These are phyloP conservation scores for Hypoxylon sp. DNA, from an alignment of 2,329 filamentous ascomycete genomes.

Conservation along the genomic window DNA sequence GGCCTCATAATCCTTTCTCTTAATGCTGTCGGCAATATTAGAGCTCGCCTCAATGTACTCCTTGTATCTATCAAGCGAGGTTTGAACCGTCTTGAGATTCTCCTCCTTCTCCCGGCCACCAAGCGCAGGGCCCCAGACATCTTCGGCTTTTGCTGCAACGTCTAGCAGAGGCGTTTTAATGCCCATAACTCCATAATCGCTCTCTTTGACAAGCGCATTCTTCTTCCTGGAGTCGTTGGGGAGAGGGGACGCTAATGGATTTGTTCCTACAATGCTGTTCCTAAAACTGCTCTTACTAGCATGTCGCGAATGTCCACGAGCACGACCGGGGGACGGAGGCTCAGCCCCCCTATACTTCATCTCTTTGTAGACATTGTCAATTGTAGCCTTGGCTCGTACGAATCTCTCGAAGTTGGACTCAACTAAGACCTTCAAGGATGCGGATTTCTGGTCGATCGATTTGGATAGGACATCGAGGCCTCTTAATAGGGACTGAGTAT, in stretches of 20 bases:
- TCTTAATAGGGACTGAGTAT: slow-evolving; percentile 83
- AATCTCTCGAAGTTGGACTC: slow-evolving; percentile 99
- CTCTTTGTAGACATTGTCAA: slow-evolving; percentile 98
- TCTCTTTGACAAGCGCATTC: slow-evolving; percentile 92
- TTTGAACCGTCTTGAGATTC: slow-evolving; percentile 82
- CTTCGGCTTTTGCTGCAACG: slow-evolving; percentile 93
- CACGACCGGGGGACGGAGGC: slow-evolving; percentile 60
- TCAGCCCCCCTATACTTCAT: slow-evolving; percentile 84
- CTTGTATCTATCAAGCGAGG: slow-evolving; percentile 82
- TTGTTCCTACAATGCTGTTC: slow-evolving; percentile 64
- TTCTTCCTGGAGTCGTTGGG: slow-evolving; percentile 77
- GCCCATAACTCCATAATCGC: slow-evolving; percentile 88
- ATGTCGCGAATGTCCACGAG: slow-evolving; percentile 73
- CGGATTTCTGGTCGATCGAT: slow-evolving; percentile 98
- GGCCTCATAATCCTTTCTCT: slow-evolving; percentile 89
- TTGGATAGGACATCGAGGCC: slow-evolving; percentile 89
- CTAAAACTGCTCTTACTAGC: slow-evolving; percentile 77
- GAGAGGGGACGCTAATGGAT: slow-evolving; percentile 57
- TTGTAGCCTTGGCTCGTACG: slow-evolving; percentile 95
- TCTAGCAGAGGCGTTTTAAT: slow-evolving; percentile 92
- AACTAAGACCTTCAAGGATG: slow-evolving; percentile 94
- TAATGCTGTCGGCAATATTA: slow-evolving; percentile 85
- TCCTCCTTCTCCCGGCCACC: slow-evolving; percentile 93
- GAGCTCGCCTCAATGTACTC: slow-evolving; percentile 86
- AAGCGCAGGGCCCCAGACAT: slow-evolving; percentile 95